phyloP scores from a whole-genome alignment of 176 grass and related monocot species.

The Triticum urartu region DNA sequence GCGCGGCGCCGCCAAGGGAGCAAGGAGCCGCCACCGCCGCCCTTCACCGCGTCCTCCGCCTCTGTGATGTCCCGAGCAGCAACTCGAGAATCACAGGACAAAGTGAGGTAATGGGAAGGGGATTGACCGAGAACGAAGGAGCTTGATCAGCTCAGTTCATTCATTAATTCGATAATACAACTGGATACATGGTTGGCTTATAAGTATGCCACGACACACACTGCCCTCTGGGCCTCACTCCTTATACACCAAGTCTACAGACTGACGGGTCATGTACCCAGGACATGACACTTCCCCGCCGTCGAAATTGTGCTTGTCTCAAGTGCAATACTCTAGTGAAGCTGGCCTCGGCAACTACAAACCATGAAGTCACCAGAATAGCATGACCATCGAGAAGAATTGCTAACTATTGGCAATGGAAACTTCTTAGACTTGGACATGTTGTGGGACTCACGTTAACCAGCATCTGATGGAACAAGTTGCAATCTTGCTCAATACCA shows the following conservation, averaged over 20 bases:
- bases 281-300: neutral
- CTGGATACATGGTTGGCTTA: neutral
- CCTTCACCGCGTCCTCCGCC: too few species aligned
- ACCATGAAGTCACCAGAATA: neutral
- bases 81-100: too few species aligned
- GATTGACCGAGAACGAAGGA: too few species aligned
- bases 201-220: neutral
- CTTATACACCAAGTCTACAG: neutral
- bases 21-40: too few species aligned
- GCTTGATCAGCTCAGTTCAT: too few species aligned
- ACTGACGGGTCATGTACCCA: neutral
- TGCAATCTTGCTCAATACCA: neutral
- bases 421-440: too few species aligned
- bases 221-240: neutral
- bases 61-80: too few species aligned
- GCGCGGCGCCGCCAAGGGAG: too few species aligned
- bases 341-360: neutral
- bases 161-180: too few species aligned
- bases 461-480: neutral
- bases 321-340: neutral
- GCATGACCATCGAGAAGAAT: neutral
- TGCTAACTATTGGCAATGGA: too few species aligned
- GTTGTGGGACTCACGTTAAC: neutral
- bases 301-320: neutral
- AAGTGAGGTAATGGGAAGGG: too few species aligned